Percentiles rank a stretch among this genome's conserved stretches.
phyloP scores from a whole-genome alignment of 768 basidiomycete genomes.

The Rhodotorula toruloides region DNA sequence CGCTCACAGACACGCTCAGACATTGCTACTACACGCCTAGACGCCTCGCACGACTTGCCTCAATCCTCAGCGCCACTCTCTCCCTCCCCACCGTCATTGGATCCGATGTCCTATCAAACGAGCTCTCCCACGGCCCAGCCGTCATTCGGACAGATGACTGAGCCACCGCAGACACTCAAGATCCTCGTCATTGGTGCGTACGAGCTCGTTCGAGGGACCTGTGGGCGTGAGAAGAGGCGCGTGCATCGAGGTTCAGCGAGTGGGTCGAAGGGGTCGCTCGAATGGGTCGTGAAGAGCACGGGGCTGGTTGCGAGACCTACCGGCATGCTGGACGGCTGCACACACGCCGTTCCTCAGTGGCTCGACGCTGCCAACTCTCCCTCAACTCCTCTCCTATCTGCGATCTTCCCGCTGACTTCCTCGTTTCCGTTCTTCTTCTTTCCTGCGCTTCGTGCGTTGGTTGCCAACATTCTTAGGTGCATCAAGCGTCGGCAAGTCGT shows the following conservation, averaged over 20 bases:
- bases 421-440: background rate
- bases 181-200: conserved; percentile 63
- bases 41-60: no score
- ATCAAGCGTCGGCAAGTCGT: conserved; percentile 75
- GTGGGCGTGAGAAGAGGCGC: background rate
- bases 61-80: background rate
- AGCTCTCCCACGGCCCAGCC: background rate
- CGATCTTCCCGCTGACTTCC: background rate
- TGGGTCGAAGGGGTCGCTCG: no score
- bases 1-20: no score
- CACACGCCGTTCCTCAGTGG: no score
- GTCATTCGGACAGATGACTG: conserved; percentile 13
- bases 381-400: background rate
- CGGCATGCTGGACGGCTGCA: no score
- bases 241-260: no score
- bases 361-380: no score
- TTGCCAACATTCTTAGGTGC: conserved; percentile 31
- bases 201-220: no score
- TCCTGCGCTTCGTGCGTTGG: background rate
- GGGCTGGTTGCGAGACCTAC: no score
- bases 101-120: background rate
- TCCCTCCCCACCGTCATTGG: background rate
- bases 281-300: no score
- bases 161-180: conserved; percentile 58
- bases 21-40: no score